Percentiles rank a stretch among this genome's conserved stretches.
phyloP scores from a whole-genome alignment of 306 rosid genomes.

The Acacia melanoxylon region DNA sequence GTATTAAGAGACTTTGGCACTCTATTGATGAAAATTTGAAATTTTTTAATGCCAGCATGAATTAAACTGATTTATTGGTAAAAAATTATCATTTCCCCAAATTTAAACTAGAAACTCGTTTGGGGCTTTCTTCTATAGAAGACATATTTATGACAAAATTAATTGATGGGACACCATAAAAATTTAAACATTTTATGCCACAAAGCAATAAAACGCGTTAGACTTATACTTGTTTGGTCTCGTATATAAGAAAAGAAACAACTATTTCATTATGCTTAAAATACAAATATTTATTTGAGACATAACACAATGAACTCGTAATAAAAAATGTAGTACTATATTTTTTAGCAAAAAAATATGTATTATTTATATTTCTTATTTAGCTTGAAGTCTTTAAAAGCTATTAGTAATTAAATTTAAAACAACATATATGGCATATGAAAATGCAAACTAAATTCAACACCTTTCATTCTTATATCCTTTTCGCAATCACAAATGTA shows the following conservation, averaged over 20 bases:
- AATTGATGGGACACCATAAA: background rate
- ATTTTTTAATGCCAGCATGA: background rate
- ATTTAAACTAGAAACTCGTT: background rate
- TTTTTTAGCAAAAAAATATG: background rate
- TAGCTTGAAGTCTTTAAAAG: background rate
- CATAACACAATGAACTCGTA: background rate
- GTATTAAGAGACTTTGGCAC: background rate
- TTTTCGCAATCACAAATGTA: background rate
- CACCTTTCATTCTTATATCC: background rate
- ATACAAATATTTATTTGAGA: background rate
- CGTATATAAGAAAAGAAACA: background rate
- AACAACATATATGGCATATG: background rate
- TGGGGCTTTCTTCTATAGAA: background rate
- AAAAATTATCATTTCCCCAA: background rate
- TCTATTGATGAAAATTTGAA: background rate
- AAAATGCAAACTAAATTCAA: background rate
- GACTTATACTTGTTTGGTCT: background rate
- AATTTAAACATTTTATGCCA: background rate
- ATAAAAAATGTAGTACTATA: background rate
- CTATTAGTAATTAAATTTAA: background rate
- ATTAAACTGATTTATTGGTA: background rate
- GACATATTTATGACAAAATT: background rate
- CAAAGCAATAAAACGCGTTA: no score
- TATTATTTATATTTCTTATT: background rate
- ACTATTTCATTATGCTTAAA: background rate